Conservation (phyloP, 1,284 basidiomycete genomes). For the Moniliella sp. region DNA sequence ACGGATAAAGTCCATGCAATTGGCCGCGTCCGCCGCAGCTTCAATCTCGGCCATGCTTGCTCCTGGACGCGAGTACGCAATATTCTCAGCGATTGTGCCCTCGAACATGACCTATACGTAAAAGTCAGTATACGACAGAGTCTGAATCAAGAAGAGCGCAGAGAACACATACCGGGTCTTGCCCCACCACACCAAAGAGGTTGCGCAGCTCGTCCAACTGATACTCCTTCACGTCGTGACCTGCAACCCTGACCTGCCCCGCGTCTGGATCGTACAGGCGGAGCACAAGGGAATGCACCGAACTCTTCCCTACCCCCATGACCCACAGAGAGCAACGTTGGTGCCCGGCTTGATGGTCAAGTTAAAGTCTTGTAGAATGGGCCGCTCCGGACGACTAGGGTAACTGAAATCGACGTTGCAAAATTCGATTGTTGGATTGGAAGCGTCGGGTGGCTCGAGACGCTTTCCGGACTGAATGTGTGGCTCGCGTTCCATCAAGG, state of each 20-base stretch:
- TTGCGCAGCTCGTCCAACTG: background rate
- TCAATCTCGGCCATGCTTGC: slow-evolving; percentile 66
- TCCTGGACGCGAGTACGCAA: slow-evolving; percentile 56
- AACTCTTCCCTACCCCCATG: background rate
- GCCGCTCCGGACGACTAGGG: background rate
- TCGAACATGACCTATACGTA: slow-evolving; percentile 36
- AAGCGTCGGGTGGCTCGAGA: slow-evolving; percentile 30
- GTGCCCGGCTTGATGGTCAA: background rate
- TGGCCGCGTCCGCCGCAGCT: slow-evolving; percentile 63
- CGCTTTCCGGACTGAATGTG: slow-evolving; percentile 32
- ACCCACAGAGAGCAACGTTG: background rate
- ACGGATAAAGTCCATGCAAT: slow-evolving; percentile 75
- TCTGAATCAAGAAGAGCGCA: slow-evolving; percentile 38
- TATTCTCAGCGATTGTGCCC: slow-evolving; percentile 76
- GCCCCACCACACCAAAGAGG: slow-evolving; percentile 6
- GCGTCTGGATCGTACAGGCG: background rate
- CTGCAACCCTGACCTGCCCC: background rate
- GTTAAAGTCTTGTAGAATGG: background rate
- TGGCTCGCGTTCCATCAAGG: slow-evolving; percentile 51
- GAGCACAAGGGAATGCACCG: background rate
- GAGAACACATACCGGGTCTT: slow-evolving; percentile 38
- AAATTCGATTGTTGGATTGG: slow-evolving; percentile 19
- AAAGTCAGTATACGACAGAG: slow-evolving; percentile 21
- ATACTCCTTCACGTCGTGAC: background rate
- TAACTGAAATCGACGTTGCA: background rate